Percentiles rank a stretch among this genome's conserved stretches.
Evolutionary conservation across 2,329 filamentous ascomycete genomes (phyloP).

Genomic region (Parastagonospora avenae): DNA sequence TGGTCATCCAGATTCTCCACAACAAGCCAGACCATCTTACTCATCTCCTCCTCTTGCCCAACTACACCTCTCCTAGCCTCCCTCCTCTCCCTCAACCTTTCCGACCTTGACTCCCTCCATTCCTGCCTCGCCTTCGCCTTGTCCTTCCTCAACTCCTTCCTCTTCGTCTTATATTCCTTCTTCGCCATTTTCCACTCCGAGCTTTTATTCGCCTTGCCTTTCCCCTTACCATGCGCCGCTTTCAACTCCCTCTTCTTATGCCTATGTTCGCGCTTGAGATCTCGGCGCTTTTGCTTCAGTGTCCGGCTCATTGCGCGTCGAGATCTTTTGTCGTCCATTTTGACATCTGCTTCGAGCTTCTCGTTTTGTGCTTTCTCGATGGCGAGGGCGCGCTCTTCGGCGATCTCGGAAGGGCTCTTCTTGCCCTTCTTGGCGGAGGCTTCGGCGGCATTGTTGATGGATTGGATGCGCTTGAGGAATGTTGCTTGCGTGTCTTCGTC

Average conservation of each 20-base stretch:
- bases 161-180: slow-evolving; percentile 28
- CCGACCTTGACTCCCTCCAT: slow-evolving; percentile 20
- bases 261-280: slow-evolving; percentile 21
- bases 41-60: slow-evolving; percentile 3
- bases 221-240: slow-evolving; percentile 19
- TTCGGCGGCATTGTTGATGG: slow-evolving; percentile 27
- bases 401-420: slow-evolving; percentile 24
- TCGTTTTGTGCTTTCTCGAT: slow-evolving; percentile 29
- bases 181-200: slow-evolving; percentile 28
- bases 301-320: slow-evolving; percentile 19
- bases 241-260: slow-evolving; percentile 26
- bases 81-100: slow-evolving; percentile 12
- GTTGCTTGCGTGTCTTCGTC: slow-evolving; percentile 7
- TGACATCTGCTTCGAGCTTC: slow-evolving; percentile 22
- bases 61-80: neutral
- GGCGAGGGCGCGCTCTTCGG: slow-evolving; percentile 28
- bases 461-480: slow-evolving; percentile 23
- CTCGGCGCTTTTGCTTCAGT: slow-evolving; percentile 13
- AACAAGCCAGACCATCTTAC: slow-evolving; percentile 36
- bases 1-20: slow-evolving; percentile 31
- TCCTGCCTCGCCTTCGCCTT: slow-evolving; percentile 17
- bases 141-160: slow-evolving; percentile 22
- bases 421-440: slow-evolving; percentile 29
- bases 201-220: slow-evolving; percentile 26
- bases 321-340: slow-evolving; percentile 19